Percentiles rank a stretch among this genome's conserved stretches.
phyloP scores from a whole-genome alignment of 495 filamentous ascomycete genomes.

The Neurospora tetraspora region DNA sequence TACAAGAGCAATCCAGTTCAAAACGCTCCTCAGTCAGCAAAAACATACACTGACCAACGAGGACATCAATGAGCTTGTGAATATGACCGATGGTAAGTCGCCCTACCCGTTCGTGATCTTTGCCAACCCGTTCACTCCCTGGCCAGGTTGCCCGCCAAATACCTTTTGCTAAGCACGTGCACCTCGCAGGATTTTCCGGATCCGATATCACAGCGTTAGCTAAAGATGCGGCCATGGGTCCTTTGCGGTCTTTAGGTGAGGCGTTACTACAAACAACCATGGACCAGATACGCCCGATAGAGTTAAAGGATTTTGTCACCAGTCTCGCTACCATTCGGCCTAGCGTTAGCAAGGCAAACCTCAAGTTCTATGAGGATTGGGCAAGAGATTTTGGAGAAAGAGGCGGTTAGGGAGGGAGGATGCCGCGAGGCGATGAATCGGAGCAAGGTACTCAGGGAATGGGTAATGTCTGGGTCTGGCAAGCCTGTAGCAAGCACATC shows the following conservation, averaged over 20 bases:
- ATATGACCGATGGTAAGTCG: conserved; percentile 69
- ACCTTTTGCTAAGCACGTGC: background rate
- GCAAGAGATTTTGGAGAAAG: conserved; percentile 86
- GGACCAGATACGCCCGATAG: conserved; percentile 88
- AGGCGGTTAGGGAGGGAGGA: conserved; percentile 48
- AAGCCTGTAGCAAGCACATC: background rate
- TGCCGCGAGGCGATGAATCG: background rate
- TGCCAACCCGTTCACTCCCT: background rate
- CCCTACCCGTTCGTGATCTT: background rate
- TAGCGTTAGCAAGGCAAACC: conserved; percentile 75
- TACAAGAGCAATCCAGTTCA: conserved; percentile 68
- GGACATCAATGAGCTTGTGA: conserved; percentile 71
- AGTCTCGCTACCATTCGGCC: conserved; percentile 82
- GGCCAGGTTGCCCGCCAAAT: background rate
- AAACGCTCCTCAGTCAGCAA: conserved; percentile 71
- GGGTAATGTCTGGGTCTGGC: background rate
- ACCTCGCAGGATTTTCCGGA: conserved; percentile 72
- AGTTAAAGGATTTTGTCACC: conserved; percentile 70
- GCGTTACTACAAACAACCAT: conserved; percentile 80
- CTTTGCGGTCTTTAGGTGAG: conserved; percentile 83
- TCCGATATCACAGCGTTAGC: conserved; percentile 95
- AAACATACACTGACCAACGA: conserved; percentile 66
- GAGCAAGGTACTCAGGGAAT: background rate
- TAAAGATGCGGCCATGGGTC: conserved; percentile 98
- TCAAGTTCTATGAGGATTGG: conserved; percentile 90